Percentiles rank a stretch among this genome's conserved stretches.
phyloP scores from a whole-genome alignment of 192 early-diverging fungal genomes.

The Backusella tuberculispora region DNA sequence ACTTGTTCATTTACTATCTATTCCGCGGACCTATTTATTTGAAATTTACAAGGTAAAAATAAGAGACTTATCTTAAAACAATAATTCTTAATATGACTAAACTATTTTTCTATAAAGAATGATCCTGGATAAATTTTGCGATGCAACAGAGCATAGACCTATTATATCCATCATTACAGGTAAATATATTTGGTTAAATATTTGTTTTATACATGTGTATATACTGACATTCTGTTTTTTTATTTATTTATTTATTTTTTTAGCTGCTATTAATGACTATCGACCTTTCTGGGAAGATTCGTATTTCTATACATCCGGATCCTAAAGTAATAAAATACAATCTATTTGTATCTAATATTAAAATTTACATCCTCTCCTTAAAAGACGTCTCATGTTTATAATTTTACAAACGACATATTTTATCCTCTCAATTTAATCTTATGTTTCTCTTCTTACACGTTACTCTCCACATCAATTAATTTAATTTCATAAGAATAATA shows the following conservation, averaged over 20 bases:
- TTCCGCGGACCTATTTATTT: conserved; percentile 29
- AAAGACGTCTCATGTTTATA: no score
- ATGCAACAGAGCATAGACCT: conserved; percentile 20
- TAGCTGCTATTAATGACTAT: conserved; percentile 29
- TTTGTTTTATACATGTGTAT: neutral
- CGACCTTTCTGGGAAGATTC: conserved; percentile 23
- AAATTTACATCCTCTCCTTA: no score
- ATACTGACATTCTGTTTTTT: neutral
- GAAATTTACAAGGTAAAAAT: conserved; percentile 25
- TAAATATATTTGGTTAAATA: neutral
- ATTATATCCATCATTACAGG: conserved; percentile 23
- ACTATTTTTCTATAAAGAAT: neutral
- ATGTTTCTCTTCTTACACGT: no score
- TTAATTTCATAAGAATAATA: no score
- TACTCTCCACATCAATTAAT: no score
- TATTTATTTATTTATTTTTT: neutral
- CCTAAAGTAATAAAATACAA: conserved; percentile 12
- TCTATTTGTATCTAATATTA: no score
- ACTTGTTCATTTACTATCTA: conserved; percentile 30
- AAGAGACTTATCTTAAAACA: neutral
- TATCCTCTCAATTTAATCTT: no score
- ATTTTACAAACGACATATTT: no score
- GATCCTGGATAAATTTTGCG: conserved; percentile 12
- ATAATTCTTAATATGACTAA: neutral
- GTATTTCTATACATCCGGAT: conserved; percentile 24